Percentiles rank a stretch among this genome's conserved stretches.
phyloP scores from a whole-genome alignment of 306 rosid genomes.

The Arachis hypogaea region DNA sequence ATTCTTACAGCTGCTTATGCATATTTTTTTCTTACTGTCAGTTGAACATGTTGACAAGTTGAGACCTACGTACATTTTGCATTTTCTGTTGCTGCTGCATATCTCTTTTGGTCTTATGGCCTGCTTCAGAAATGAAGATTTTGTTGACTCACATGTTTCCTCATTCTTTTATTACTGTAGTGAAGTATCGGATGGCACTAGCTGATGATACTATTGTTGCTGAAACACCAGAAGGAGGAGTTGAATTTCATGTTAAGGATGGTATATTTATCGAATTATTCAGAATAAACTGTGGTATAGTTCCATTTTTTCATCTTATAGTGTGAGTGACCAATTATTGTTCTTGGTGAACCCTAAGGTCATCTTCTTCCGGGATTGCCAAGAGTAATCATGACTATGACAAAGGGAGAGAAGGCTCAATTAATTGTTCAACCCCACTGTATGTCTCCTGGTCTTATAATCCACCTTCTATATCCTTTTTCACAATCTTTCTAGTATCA shows the following conservation, averaged over 20 bases:
- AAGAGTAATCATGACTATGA: constrained; percentile 66
- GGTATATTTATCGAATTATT: constrained; percentile 46
- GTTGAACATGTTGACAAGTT: constrained; percentile 32
- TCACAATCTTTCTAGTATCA: constrained; percentile 3
- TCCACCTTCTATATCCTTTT: constrained; percentile 19
- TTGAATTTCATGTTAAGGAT: constrained; percentile 65
- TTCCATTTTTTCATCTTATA: constrained; percentile 24
- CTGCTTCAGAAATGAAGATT: not conserved
- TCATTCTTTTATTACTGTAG: constrained; percentile 41
- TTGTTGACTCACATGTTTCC: constrained; percentile 25
- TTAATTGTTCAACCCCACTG: constrained; percentile 73
- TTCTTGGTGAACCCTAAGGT: constrained; percentile 44
- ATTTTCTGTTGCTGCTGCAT: constrained; percentile 12
- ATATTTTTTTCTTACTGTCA: constrained; percentile 14
- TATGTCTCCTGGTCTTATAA: constrained; percentile 45
- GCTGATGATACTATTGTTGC: constrained; percentile 62
- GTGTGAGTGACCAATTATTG: constrained; percentile 21
- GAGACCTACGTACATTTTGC: constrained; percentile 26
- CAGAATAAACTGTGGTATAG: not conserved
- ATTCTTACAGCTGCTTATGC: constrained; percentile 32
- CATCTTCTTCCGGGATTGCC: constrained; percentile 56
- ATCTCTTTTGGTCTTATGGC: not conserved
- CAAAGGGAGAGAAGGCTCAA: constrained; percentile 67
- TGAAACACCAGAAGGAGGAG: constrained; percentile 61
- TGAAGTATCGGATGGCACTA: constrained; percentile 55